Evolutionary conservation across 164 flowering plant genomes (phyloP).

Genomic region (Nymphaea colorata): DNA sequence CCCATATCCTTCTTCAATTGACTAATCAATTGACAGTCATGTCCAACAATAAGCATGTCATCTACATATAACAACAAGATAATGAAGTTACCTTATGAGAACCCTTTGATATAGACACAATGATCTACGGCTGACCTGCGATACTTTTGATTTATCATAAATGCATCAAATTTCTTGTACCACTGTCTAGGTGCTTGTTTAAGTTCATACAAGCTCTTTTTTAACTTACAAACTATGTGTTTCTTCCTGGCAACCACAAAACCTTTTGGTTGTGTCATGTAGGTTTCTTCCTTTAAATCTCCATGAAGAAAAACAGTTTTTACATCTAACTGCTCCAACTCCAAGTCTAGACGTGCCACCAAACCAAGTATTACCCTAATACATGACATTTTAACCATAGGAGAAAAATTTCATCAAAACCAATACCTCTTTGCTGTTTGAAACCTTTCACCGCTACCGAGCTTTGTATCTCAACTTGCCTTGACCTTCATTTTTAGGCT

Average conservation of each 20-base stretch:
- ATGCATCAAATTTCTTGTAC: neutral
- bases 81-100: neutral
- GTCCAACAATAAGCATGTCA: neutral
- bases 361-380: neutral
- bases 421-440: neutral
- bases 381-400: neutral
- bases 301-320: neutral
- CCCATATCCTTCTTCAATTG: neutral
- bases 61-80: neutral
- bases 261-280: neutral
- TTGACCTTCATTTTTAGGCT: neutral
- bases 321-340: neutral
- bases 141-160: neutral
- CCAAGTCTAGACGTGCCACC: neutral
- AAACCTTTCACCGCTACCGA: neutral
- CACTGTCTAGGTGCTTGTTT: neutral
- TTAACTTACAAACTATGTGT: neutral
- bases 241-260: neutral
- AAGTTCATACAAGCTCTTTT: neutral
- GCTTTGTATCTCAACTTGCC: too few relatives aligned
- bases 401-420: neutral
- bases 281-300: neutral
- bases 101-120: neutral
- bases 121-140: neutral
- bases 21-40: neutral